Base-by-base conservation (phyloP, 2,329 filamentous ascomycete species). In the Phyllosticta citrichinensis region DNA sequence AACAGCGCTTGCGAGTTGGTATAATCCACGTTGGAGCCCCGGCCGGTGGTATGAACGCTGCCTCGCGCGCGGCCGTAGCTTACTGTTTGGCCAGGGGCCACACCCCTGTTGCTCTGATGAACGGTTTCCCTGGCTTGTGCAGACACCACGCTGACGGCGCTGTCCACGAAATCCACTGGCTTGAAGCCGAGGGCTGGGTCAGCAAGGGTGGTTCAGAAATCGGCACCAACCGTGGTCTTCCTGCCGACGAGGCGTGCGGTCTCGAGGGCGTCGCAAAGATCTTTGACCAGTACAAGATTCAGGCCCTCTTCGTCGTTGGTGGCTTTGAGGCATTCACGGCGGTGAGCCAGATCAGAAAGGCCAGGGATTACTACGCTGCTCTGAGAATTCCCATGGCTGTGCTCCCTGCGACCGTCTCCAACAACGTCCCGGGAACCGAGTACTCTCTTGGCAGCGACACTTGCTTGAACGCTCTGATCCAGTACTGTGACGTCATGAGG, bases 151-250 rank as follows among this genome's bases (percentile, higher is more conserved):
- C 79, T 33, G 93, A 97, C 71, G 88, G 91, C 50, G 85, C 94
- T 2, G 92, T 99, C 9, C 87, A 92, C 33, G 83, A 88, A 50
- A 89, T 97, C 63, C 80, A 87, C 66, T 99, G 94, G 94, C 83
- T 97, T 20, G 94, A 97, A 71, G 91, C 95, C 5, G 93, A 97
- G 72, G 81, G 85, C 63, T 99, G 94, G 94, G 91, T 93, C 14
- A 96, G 91, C 76, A 93, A 91, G 76, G 94, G 94, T 71, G 94
- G 94, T 64, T 97, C 92, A 1, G 94, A 99, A 74, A 97, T 99
- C 69, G 94, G 94, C 67, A 99, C 93, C 25, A 99, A 99, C 80
- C 89, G 94, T 68, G 91, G 91, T 69, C 83, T 97, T 33, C 94
- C 94, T 5, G 85, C 84, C 20, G 92, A 96, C 69, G 92, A 95